A percentile compares a stretch with the other conserved stretches of the same genome.
Conservation (phyloP, 2,329 filamentous ascomycete species). For the Lojkania enalia region DNA sequence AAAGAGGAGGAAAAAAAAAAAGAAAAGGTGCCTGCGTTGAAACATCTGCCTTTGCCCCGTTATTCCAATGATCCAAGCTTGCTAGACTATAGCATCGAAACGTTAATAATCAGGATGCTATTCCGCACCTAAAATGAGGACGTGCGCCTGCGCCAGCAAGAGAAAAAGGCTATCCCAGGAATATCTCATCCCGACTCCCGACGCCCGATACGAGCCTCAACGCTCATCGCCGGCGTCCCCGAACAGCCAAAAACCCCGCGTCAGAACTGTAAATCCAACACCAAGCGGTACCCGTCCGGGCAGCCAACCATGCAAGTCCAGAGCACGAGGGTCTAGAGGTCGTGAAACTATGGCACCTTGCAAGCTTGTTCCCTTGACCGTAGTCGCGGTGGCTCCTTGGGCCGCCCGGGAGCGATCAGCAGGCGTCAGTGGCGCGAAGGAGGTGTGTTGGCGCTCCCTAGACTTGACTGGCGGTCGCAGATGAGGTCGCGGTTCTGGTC, state of each 20-base stretch:
- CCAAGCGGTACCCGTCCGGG: background rate
- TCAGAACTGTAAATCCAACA: conserved; percentile 16
- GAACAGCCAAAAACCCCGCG: conserved; percentile 18
- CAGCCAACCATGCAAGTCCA: conserved; percentile 11
- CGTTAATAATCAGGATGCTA: no score
- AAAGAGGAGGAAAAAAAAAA: no score
- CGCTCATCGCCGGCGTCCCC: conserved; percentile 19
- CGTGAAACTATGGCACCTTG: conserved; percentile 12
- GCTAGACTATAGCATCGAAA: no score
- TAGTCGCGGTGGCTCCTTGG: background rate
- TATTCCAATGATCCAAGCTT: no score
- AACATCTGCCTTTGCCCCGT: background rate
- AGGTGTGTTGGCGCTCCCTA: background rate
- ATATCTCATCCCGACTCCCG: background rate
- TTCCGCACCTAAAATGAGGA: no score
- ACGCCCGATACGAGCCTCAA: conserved; percentile 14
- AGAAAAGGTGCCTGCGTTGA: no score
- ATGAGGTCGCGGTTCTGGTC: conserved; percentile 12
- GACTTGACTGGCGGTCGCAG: conserved; percentile 6
- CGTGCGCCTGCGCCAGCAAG: no score
- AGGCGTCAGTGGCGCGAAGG: conserved; percentile 6
- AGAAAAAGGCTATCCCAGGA: no score
- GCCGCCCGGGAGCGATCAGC: conserved; percentile 5
- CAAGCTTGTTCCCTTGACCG: background rate
- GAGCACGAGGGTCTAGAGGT: background rate